A percentile compares a stretch with the other conserved stretches of the same genome.
Conservation (phyloP, 257 asterid genomes). For the Dorcoceras hygrometricum region DNA sequence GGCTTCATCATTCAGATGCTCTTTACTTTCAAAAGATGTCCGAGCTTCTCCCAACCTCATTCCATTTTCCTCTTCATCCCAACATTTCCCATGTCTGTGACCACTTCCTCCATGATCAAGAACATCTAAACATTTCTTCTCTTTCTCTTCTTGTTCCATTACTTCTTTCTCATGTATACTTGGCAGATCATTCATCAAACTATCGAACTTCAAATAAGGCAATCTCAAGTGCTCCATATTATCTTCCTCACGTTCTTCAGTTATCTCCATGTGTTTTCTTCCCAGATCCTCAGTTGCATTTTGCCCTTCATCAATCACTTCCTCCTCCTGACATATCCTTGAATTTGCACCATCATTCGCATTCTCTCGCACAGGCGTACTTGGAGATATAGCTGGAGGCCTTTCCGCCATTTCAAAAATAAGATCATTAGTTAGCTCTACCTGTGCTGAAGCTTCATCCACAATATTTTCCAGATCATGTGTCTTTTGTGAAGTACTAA, state of each 20-base stretch:
- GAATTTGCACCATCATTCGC: conserved; percentile 27
- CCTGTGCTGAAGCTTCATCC: conserved; percentile 31
- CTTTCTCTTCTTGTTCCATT: conserved; percentile 31
- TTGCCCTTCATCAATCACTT: conserved; percentile 26
- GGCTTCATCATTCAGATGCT: conserved; percentile 35
- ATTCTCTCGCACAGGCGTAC: conserved; percentile 27
- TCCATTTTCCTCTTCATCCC: conserved; percentile 39
- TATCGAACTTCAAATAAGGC: conserved; percentile 27
- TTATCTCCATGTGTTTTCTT: conserved; percentile 28
- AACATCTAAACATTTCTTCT: conserved; percentile 23
- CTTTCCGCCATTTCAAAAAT: conserved; percentile 26
- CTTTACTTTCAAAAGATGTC: conserved; percentile 30
- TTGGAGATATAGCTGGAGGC: conserved; percentile 27
- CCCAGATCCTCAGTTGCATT: conserved; percentile 28
- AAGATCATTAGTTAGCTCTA: conserved; percentile 18
- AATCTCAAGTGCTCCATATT: conserved; percentile 22
- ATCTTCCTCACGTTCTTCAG: conserved; percentile 25
- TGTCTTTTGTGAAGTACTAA: conserved; percentile 25
- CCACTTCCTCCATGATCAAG: conserved; percentile 27
- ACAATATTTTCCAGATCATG: conserved; percentile 28
- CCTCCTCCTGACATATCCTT: conserved; percentile 31
- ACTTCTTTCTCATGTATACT: conserved; percentile 21
- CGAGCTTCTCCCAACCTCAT: conserved; percentile 29
- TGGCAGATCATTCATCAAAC: conserved; percentile 21
- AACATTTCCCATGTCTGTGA: conserved; percentile 25